Percentiles rank a stretch among this genome's conserved stretches.
Conservation (phyloP, 1,284 basidiomycete species). For the Leccinum pseudoinsigne region DNA sequence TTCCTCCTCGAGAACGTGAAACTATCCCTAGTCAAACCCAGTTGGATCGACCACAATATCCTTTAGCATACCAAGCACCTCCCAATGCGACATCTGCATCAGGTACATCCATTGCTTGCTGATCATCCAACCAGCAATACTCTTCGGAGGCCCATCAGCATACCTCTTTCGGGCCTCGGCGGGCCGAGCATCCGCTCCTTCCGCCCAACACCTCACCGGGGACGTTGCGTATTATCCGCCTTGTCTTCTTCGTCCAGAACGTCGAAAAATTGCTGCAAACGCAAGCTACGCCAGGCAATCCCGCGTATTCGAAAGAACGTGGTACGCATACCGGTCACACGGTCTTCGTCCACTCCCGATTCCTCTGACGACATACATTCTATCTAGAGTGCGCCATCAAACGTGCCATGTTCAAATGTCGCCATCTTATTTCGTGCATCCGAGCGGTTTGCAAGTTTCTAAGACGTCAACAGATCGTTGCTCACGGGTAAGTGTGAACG, state of each 20-base stretch:
- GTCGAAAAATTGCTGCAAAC: constrained; percentile 56
- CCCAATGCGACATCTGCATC: constrained; percentile 43
- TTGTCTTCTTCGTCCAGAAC: constrained; percentile 58
- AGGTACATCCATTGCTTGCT: constrained; percentile 58
- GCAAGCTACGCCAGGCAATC: constrained; percentile 60
- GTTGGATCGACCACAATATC: constrained; percentile 45
- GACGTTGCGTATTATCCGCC: constrained; percentile 43
- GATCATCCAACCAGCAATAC: constrained; percentile 72
- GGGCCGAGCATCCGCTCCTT: constrained; percentile 54
- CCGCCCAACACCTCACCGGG: constrained; percentile 56
- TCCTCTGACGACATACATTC: constrained; percentile 83
- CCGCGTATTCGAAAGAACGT: constrained; percentile 52
- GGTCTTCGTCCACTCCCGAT: constrained; percentile 53
- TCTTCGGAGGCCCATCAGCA: constrained; percentile 57
- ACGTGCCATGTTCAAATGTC: constrained; percentile 24
- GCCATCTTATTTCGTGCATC: no score
- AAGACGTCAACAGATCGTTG: no score
- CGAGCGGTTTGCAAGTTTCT: no score
- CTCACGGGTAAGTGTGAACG: no score
- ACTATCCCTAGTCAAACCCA: constrained; percentile 48
- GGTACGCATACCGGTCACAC: constrained; percentile 23
- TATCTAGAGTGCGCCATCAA: constrained; percentile 64
- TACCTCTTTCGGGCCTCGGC: constrained; percentile 44
- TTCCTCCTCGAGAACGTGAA: constrained; percentile 53
- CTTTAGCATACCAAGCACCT: constrained; percentile 43